These are phyloP conservation scores for Helotiales sp. DNA, from an alignment of 2,329 filamentous ascomycete genomes.

Conservation along the genomic window DNA sequence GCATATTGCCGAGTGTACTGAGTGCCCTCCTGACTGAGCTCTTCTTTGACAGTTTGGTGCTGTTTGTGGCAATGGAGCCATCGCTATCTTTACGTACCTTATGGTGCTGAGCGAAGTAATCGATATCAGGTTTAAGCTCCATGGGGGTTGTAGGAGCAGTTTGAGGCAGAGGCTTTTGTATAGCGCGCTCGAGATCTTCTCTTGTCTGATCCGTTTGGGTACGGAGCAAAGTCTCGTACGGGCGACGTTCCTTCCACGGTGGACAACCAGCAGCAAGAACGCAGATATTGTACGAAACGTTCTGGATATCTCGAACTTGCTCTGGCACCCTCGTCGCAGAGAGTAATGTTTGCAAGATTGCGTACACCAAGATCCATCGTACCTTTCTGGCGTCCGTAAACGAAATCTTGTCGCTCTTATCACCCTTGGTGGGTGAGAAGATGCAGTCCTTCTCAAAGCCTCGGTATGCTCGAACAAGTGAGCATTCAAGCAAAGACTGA, in stretches of 20 bases:
- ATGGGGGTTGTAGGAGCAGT: background rate
- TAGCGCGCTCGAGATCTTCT: constrained; percentile 11
- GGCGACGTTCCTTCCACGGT: constrained; percentile 28
- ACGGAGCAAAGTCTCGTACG: constrained; percentile 19
- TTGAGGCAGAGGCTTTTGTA: background rate
- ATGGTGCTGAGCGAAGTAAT: constrained; percentile 47
- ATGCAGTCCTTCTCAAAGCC: constrained; percentile 65
- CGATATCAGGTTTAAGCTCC: constrained; percentile 54
- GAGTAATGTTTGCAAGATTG: constrained; percentile 69
- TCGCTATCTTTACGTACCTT: constrained; percentile 18
- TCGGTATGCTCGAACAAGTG: constrained; percentile 67
- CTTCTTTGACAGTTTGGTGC: constrained; percentile 24
- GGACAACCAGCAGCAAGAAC: constrained; percentile 27
- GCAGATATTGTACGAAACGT: constrained; percentile 54
- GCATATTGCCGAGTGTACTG: constrained; percentile 27
- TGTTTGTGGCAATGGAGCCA: constrained; percentile 1
- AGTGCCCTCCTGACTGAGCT: constrained; percentile 33
- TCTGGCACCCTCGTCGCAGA: constrained; percentile 60
- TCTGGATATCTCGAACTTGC: constrained; percentile 58
- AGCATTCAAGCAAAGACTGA: constrained; percentile 37
- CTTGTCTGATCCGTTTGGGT: constrained; percentile 25
- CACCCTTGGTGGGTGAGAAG: constrained; percentile 49
- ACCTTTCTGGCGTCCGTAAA: constrained; percentile 72
- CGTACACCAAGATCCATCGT: constrained; percentile 76
- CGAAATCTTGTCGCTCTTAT: constrained; percentile 57